Base-by-base conservation (phyloP, 2,329 filamentous ascomycete genomes). In the Hymenoscyphus infarciens region DNA sequence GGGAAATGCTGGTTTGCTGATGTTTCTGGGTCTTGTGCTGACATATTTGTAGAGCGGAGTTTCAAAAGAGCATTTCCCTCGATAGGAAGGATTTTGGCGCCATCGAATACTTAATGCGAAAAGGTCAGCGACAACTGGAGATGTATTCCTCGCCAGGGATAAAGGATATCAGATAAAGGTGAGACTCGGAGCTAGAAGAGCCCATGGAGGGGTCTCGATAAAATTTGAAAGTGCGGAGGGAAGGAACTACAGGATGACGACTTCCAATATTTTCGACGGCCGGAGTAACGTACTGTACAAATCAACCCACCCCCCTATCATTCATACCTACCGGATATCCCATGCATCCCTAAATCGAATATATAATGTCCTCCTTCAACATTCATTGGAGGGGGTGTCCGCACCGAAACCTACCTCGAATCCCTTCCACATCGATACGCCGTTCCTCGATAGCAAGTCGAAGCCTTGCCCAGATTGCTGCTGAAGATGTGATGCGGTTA, bases 41-140 rank as follows among this genome's bases (percentile, higher is more conserved):
- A 56, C 58, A n/a, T 10, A 64, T 55, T 59, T 63, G 42, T 57
- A 93, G 91, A 68, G 75, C 80, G 31, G 92, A 97, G 73, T 98
- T 99, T 73, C 80, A 86, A 45, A 90, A 89, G 73, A 68, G 87
- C 71, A 73, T 81, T 25, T 70, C 74, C 10, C 71, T 89, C 59
- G 82, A 84, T 74, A 89, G 87, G 74, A 90, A 89, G 70, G 87
- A 91, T 70, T 91, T 91, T 73, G 76, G 78, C 33, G 82, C 88
- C 0, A 85, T 91, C 62, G 88, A 91, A 72, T 89, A 87, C 73
- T 76, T 90, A 45, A 69, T 91, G 49, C 80, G 88, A 49, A 88
- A 85, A 74, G 88, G 88, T 6, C 79, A 82, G 33, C 78, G 86
- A 63, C 87, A 90, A 71, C 75, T 91, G 45, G 87, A 90, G 69